These are phyloP conservation scores for Pholiota adiposa DNA, from an alignment of 1,284 basidiomycete genomes.

Conservation along the genomic window DNA sequence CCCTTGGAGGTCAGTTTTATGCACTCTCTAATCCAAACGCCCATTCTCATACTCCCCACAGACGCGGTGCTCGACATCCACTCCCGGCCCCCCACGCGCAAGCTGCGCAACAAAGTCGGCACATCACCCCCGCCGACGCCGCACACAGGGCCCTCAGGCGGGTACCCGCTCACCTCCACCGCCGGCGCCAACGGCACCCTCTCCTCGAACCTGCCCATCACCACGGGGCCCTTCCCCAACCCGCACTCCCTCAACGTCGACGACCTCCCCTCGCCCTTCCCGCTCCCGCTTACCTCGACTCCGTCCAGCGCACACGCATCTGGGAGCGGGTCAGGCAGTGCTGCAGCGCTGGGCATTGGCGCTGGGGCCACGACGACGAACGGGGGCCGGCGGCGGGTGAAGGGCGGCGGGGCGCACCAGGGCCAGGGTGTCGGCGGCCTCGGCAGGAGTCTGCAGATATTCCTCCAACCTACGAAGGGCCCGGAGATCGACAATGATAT, in stretches of 20 bases:
- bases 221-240: conserved; percentile 69
- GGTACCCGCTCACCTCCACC: conserved; percentile 19
- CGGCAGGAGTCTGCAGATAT: conserved; percentile 60
- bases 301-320: conserved; percentile 34
- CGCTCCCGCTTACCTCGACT: conserved; percentile 68
- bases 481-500: conserved; percentile 72
- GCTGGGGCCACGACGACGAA: conserved; percentile 38
- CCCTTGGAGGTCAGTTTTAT: conserved; percentile 54
- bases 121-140: conserved; percentile 67
- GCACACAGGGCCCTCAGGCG: conserved; percentile 34
- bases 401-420: conserved; percentile 58
- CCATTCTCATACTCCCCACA: conserved; percentile 30
- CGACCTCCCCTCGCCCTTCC: conserved; percentile 82
- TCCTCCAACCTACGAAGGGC: conserved; percentile 61
- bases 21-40: conserved; percentile 1
- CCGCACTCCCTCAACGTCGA: conserved; percentile 82
- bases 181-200: conserved; percentile 12
- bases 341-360: conserved; percentile 27
- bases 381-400: conserved; percentile 57
- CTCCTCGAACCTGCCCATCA: conserved; percentile 49
- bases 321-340: conserved; percentile 11
- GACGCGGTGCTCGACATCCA: conserved; percentile 74
- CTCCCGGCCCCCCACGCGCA: conserved; percentile 78
- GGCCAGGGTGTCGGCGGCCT: conserved; percentile 59
- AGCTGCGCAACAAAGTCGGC: conserved; percentile 76